These are phyloP conservation scores for Cystobasidium pallidum DNA, from an alignment of 1,284 basidiomycete species.

Conservation along the genomic window DNA sequence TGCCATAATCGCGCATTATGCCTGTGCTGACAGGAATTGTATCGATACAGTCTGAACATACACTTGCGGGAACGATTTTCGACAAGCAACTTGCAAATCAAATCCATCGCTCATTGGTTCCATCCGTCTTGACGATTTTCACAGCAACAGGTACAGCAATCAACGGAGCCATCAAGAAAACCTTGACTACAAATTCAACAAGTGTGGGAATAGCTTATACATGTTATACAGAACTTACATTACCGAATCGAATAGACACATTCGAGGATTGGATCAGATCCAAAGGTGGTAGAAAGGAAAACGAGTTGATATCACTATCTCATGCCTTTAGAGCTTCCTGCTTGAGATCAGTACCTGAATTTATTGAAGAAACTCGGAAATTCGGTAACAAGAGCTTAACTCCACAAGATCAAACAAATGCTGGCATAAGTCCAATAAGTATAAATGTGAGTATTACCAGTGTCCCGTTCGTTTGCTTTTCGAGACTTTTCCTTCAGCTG, in stretches of 20 bases:
- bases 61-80: conserved; percentile 40
- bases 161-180: conserved; percentile 52
- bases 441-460: conserved; percentile 48
- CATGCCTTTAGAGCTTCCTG: conserved; percentile 54
- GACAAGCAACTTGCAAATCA: conserved; percentile 31
- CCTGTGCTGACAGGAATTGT: background rate
- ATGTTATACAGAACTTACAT: conserved; percentile 49
- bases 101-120: conserved; percentile 35
- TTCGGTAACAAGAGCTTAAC: conserved; percentile 50
- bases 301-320: conserved; percentile 53
- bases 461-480: no score
- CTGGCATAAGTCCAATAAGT: conserved; percentile 48
- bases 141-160: conserved; percentile 49
- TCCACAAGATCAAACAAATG: conserved; percentile 45
- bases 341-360: conserved; percentile 52
- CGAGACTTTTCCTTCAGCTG: no score
- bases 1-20: background rate
- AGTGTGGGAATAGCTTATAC: conserved; percentile 52
- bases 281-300: conserved; percentile 52
- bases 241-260: conserved; percentile 45
- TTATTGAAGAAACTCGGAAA: conserved; percentile 52
- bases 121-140: conserved; percentile 49
- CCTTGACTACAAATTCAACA: conserved; percentile 47
- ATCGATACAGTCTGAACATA: conserved; percentile 37
- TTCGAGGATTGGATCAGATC: conserved; percentile 53